A percentile compares a stretch with the other conserved stretches of the same genome.
phyloP scores from a whole-genome alignment of 345 rosid species.

The Bretschneidera sinensis region DNA sequence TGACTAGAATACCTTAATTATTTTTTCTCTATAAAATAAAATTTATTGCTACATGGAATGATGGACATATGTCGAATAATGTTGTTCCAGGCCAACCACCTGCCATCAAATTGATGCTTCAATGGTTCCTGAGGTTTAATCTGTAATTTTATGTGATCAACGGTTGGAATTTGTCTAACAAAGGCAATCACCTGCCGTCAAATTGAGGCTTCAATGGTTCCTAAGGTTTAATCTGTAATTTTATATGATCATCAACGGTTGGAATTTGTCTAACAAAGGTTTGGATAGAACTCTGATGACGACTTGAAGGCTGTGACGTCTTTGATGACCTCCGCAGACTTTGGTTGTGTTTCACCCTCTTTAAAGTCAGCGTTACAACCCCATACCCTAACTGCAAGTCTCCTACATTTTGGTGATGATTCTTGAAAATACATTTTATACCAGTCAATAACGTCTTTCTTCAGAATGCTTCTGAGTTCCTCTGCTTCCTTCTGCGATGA shows the following conservation, averaged over 20 bases:
- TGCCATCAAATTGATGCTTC: neutral
- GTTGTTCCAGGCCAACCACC: too few species aligned
- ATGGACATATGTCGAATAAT: too few species aligned
- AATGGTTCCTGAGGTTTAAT: neutral
- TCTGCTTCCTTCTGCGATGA: slow-evolving; percentile 69
- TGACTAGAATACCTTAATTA: neutral
- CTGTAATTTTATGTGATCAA: neutral
- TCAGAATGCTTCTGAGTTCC: slow-evolving; percentile 50
- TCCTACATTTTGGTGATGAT: slow-evolving; percentile 68
- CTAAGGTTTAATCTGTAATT: neutral
- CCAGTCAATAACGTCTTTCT: slow-evolving; percentile 64
- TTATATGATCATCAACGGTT: neutral
- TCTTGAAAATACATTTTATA: slow-evolving; percentile 57
- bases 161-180: slow-evolving; percentile 31
- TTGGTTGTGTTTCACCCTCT: slow-evolving; percentile 32
- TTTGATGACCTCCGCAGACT: slow-evolving; percentile 36
- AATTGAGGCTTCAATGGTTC: slow-evolving; percentile 3
- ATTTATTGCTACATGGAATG: too few species aligned
- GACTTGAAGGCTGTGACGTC: slow-evolving; percentile 54
- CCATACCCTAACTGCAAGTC: slow-evolving; percentile 83
- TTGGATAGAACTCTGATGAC: slow-evolving; percentile 59
- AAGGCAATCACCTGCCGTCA: slow-evolving; percentile 20
- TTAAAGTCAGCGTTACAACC: slow-evolving; percentile 68
- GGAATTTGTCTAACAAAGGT: slow-evolving; percentile 46
- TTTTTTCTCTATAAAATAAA: too few species aligned